Base-by-base conservation (phyloP, 2,329 filamentous ascomycete genomes). In the Aspergillus sp. region DNA sequence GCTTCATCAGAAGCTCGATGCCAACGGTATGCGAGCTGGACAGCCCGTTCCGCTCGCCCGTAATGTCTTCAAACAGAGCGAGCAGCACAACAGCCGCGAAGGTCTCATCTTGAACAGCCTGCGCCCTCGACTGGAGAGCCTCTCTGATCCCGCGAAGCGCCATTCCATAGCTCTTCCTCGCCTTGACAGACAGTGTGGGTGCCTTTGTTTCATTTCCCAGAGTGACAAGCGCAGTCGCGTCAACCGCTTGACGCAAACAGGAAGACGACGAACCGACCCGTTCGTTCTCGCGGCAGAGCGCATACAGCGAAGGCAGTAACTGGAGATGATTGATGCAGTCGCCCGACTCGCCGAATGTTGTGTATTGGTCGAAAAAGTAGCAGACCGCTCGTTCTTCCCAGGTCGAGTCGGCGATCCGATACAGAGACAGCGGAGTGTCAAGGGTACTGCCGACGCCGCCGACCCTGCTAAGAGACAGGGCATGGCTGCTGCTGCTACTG, bases 301-400 rank as follows among this genome's bases (percentile, higher is more conserved):
- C 43, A 37, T 62, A 63, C 8, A 63, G 37, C 2, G 47, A 37
- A 2, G 59, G 55, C 4, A 64, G 34, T 26, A 57, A 62, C 4
- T 54, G 55, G 5, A 64, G 39, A 33, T 59, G 52, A 15, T 56
- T 54, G 26, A 52, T 37, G 8, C 43, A 44, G 22, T 48, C 47
- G 11, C 52, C 45, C 3, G 25, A 20, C 5, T 55, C 43, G 10
- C 42, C 40, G 14, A 33, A 31, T 13, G 49, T 49, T 1, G 57
- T 60, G 33, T 55, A 63, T 30, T 62, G 58, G 17, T 60, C 53
- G 28, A 64, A 62, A 39, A 64, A 64, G 34, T 53, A 58, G 40
- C 59, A 63, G 6, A 60, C 35, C 3, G 60, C 58, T 16, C 57
- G 51, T 15, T 63, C 43, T 32, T 59, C 49, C 53, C 56, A 57